Percentiles rank a stretch among this genome's conserved stretches.
These are phyloP conservation scores for Cyberlindnera misumaiensis DNA, from an alignment of 805 yeast species.

Conservation along the genomic window DNA sequence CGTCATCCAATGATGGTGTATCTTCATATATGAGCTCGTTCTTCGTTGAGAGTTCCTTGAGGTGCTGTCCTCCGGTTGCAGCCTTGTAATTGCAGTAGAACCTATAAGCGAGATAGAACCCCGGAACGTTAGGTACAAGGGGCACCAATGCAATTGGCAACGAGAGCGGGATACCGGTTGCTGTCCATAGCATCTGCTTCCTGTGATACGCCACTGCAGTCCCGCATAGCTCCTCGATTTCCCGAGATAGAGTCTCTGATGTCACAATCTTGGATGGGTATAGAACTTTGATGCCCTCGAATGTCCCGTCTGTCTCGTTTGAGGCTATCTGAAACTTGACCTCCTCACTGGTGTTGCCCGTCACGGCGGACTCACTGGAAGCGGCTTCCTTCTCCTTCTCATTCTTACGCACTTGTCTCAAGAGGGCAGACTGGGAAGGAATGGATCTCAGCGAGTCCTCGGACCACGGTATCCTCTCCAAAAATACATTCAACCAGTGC, in stretches of 20 bases:
- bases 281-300: conserved; percentile 36
- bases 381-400: conserved; percentile 8
- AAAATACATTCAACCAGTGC: conserved; percentile 38
- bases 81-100: conserved; percentile 83
- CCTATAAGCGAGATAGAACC: conserved; percentile 76
- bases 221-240: conserved; percentile 36
- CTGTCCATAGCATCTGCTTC: conserved; percentile 46
- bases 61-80: conserved; percentile 61
- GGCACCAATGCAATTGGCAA: conserved; percentile 79
- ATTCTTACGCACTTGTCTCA: conserved; percentile 29
- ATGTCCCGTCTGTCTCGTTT: conserved; percentile 9
- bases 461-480: conserved; percentile 69
- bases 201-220: conserved; percentile 45
- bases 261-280: conserved; percentile 39
- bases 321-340: conserved; percentile 9
- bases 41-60: conserved; percentile 46
- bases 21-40: conserved; percentile 32
- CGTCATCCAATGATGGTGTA: conserved; percentile 26
- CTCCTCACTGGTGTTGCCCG: too few relatives aligned
- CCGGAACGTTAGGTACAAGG: conserved; percentile 87
- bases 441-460: conserved; percentile 71
- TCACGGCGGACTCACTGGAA: too few relatives aligned
- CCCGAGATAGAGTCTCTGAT: conserved; percentile 25
- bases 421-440: conserved; percentile 59
- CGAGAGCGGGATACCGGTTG: conserved; percentile 65